Conservation (phyloP, 2,329 filamentous ascomycete genomes). For the Cadophora gregata region DNA sequence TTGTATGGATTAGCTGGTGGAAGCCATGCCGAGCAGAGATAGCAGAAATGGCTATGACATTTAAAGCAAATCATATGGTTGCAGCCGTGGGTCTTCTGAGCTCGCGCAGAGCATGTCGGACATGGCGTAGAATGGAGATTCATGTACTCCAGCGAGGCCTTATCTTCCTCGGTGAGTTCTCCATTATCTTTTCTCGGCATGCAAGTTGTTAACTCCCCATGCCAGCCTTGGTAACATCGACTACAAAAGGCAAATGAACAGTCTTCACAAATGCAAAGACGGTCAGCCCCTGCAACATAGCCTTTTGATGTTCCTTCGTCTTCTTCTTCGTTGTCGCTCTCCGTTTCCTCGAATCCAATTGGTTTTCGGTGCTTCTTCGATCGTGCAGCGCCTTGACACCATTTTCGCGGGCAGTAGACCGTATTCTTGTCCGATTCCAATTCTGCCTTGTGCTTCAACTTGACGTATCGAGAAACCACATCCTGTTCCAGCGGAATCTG, state of each 20-base stretch:
- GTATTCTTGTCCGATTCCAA: slow-evolving; percentile 92
- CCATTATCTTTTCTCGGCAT: slow-evolving; percentile 67
- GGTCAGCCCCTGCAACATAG: slow-evolving; percentile 55
- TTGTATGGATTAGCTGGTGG: slow-evolving; percentile 80
- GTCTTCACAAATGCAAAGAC: slow-evolving; percentile 85
- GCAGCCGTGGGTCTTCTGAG: slow-evolving; percentile 91
- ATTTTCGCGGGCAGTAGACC: slow-evolving; percentile 88
- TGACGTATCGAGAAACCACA: slow-evolving; percentile 83
- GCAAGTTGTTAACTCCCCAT: slow-evolving; percentile 81
- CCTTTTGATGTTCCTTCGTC: slow-evolving; percentile 44
- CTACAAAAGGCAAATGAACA: slow-evolving; percentile 89
- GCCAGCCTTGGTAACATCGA: slow-evolving; percentile 78
- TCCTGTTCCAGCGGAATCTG: slow-evolving; percentile 75
- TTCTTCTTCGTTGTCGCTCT: slow-evolving; percentile 56
- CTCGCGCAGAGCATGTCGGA: slow-evolving; percentile 83
- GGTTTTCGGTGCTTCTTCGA: slow-evolving; percentile 77
- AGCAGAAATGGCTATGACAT: slow-evolving; percentile 93
- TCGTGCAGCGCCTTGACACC: slow-evolving; percentile 89
- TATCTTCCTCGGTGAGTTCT: slow-evolving; percentile 83
- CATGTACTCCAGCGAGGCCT: slow-evolving; percentile 86
- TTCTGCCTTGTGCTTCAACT: slow-evolving; percentile 89
- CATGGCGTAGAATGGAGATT: slow-evolving; percentile 82
- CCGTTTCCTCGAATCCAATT: slow-evolving; percentile 65
- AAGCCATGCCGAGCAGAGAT: slow-evolving; percentile 89
- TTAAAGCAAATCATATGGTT: slow-evolving; percentile 96